phyloP scores from a whole-genome alignment of 2,329 filamentous ascomycete species.

The Fusarium paranaense region DNA sequence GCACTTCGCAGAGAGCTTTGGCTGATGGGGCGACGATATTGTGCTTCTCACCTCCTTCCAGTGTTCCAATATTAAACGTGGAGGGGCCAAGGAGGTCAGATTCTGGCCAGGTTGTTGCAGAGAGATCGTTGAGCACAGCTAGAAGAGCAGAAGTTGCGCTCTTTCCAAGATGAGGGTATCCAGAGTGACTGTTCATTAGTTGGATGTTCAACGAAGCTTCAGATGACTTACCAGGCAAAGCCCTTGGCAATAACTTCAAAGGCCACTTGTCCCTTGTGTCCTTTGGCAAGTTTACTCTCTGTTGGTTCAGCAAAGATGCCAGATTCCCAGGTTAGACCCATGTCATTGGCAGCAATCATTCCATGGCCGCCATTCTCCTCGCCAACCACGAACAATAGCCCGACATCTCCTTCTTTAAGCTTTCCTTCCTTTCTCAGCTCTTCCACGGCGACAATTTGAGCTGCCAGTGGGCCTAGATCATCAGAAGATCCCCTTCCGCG shows the following conservation, averaged over 20 bases:
- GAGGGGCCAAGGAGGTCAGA: constrained; percentile 53
- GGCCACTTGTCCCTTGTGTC: constrained; percentile 76
- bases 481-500: constrained; percentile 76
- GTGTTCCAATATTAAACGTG: constrained; percentile 54
- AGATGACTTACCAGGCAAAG: constrained; percentile 56
- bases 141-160: constrained; percentile 26
- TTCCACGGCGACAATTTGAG: constrained; percentile 74
- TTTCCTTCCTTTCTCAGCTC: constrained; percentile 22
- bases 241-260: constrained; percentile 71
- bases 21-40: constrained; percentile 54
- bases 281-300: constrained; percentile 74
- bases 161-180: constrained; percentile 32
- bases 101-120: constrained; percentile 45
- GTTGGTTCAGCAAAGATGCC: constrained; percentile 82
- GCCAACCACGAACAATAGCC: constrained; percentile 68
- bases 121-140: constrained; percentile 33
- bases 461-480: constrained; percentile 72
- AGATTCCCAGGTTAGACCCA: constrained; percentile 66
- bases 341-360: constrained; percentile 65
- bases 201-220: not conserved
- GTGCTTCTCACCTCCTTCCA: constrained; percentile 53
- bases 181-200: constrained; percentile 43
- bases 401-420: constrained; percentile 51
- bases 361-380: constrained; percentile 77
- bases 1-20: constrained; percentile 54